Percentiles rank a stretch among this genome's conserved stretches.
phyloP scores from a whole-genome alignment of 169 alveolate species.

The Babesia divergens region DNA sequence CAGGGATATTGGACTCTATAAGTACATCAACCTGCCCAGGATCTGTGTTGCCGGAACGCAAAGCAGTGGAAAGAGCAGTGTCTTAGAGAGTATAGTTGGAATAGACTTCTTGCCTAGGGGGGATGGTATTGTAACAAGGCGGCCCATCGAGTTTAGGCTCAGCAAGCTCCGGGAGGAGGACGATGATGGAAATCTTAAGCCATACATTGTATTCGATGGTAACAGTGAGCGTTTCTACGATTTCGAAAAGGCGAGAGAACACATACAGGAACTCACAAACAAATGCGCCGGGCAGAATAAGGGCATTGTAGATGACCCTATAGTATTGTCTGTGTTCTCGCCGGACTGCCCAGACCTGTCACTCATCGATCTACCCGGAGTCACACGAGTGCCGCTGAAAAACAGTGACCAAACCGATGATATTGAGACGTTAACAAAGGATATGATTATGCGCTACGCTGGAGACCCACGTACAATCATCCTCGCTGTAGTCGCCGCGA shows the following conservation, averaged over 20 bases:
- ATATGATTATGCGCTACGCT: slow-evolving; percentile 90
- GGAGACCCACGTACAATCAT: slow-evolving; percentile 95
- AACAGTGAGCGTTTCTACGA: slow-evolving; percentile 82
- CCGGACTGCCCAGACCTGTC: slow-evolving; percentile 96
- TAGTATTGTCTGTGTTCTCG: slow-evolving; percentile 92
- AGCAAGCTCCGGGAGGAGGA: slow-evolving; percentile 83
- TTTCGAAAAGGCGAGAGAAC: slow-evolving; percentile 88
- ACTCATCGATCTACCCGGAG: slow-evolving; percentile 98
- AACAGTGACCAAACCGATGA: slow-evolving; percentile 95
- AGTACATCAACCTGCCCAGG: slow-evolving; percentile 86
- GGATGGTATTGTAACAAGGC: slow-evolving; percentile 96
- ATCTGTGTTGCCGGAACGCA: slow-evolving; percentile 86
- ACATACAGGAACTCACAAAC: slow-evolving; percentile 86
- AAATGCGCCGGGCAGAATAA: slow-evolving; percentile 88
- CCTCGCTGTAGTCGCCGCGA: slow-evolving; percentile 95
- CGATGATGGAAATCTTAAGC: slow-evolving; percentile 40
- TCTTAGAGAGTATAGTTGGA: slow-evolving; percentile 96
- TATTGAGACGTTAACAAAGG: slow-evolving; percentile 91
- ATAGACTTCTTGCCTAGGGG: slow-evolving; percentile 96
- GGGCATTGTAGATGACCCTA: slow-evolving; percentile 96
- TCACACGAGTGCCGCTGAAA: slow-evolving; percentile 93
- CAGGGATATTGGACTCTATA: slow-evolving; percentile 90
- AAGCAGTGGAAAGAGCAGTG: slow-evolving; percentile 87
- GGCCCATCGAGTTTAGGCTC: slow-evolving; percentile 96
- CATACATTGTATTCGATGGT: slow-evolving; percentile 76